Percentiles rank a stretch among this genome's conserved stretches.
Evolutionary conservation across 179 eudicot species (phyloP).

Genomic region (Patellifolia procumbens): DNA sequence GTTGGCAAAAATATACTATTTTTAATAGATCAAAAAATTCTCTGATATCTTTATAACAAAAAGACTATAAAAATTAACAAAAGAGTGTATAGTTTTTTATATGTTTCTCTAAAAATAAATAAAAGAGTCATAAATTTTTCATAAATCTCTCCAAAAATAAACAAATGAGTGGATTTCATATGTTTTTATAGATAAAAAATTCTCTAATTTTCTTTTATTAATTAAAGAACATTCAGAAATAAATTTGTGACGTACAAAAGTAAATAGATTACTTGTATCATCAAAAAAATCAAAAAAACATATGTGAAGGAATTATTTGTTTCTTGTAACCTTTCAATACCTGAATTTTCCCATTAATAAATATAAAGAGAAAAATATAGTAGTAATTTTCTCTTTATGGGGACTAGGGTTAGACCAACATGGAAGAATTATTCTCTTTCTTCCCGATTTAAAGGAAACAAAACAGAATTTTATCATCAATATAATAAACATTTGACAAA

Average conservation of each 20-base stretch:
- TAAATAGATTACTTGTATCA: neutral
- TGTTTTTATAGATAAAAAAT: neutral
- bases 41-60: no score
- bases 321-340: neutral
- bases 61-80: no score
- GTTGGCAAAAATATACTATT: no score
- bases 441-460: neutral
- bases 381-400: neutral
- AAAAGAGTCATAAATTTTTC: neutral
- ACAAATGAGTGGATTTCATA: neutral
- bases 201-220: no score
- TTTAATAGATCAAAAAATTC: no score
- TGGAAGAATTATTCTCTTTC: neutral
- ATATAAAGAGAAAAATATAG: neutral
- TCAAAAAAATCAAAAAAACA: neutral
- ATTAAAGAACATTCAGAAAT: no score
- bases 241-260: no score
- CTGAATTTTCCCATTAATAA: neutral
- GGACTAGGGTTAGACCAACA: constrained; percentile 26
- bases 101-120: neutral
- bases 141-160: no score
- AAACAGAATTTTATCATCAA: neutral
- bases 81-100: neutral
- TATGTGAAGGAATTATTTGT: neutral
- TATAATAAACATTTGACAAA: neutral